Percentiles rank a stretch among this genome's conserved stretches.
Evolutionary conservation across 2,329 filamentous ascomycete species (phyloP).

Genomic region (Venturia asperata): DNA sequence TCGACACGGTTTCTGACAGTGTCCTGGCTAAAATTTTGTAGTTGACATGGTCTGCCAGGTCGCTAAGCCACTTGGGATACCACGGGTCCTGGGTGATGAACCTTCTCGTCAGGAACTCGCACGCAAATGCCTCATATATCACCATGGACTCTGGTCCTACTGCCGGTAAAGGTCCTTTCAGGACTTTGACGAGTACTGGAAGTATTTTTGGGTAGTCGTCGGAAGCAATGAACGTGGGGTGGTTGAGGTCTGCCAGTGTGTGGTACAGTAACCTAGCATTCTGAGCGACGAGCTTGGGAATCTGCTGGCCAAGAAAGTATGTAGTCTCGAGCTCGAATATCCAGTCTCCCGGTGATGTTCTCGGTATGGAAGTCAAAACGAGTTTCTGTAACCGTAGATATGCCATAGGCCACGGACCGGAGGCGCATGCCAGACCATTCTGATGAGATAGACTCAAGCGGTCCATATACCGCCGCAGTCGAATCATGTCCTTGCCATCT

Average conservation of each 20-base stretch:
- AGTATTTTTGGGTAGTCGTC: neutral
- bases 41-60: conserved; percentile 43
- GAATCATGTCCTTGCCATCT: conserved; percentile 33
- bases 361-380: conserved; percentile 27
- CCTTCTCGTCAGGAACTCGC: conserved; percentile 41
- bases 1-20: conserved; percentile 28
- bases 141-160: conserved; percentile 32
- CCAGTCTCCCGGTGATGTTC: conserved; percentile 19
- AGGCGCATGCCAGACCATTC: conserved; percentile 25
- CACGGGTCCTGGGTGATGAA: conserved; percentile 30
- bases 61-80: conserved; percentile 34
- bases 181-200: conserved; percentile 24
- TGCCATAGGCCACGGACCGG: conserved; percentile 35
- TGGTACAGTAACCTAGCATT: conserved; percentile 16
- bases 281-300: conserved; percentile 15
- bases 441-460: conserved; percentile 23
- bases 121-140: conserved; percentile 34
- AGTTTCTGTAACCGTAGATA: conserved; percentile 38
- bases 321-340: conserved; percentile 22
- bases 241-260: conserved; percentile 12
- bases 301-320: conserved; percentile 10
- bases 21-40: conserved; percentile 40
- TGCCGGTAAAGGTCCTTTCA: conserved; percentile 28
- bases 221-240: neutral
- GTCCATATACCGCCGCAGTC: conserved; percentile 35